Evolutionary conservation across 495 filamentous ascomycete genomes (phyloP).

Genomic region (Lophiotrema nucula): DNA sequence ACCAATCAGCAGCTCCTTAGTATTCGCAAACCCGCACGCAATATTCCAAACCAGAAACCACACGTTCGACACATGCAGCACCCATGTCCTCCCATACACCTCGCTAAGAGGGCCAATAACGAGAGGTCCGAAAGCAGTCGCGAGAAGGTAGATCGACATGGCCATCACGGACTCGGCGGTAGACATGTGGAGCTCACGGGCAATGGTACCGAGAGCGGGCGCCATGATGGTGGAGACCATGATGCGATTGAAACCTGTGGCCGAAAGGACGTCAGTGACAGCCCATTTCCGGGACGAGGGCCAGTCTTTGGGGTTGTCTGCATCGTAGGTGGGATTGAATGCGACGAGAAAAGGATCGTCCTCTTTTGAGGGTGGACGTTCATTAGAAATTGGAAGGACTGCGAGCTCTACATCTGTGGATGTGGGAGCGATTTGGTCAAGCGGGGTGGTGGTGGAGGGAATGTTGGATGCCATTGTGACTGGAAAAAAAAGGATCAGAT

Average conservation of each 20-base stretch:
- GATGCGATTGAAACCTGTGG: slow-evolving; percentile 33
- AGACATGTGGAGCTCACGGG: slow-evolving; percentile 42
- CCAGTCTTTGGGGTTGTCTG: slow-evolving; percentile 28
- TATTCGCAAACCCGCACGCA: slow-evolving; percentile 37
- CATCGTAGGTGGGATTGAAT: slow-evolving; percentile 16
- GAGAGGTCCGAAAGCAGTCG: slow-evolving; percentile 38
- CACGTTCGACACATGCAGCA: slow-evolving; percentile 35
- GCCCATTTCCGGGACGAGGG: slow-evolving; percentile 25
- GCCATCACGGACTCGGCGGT: slow-evolving; percentile 38
- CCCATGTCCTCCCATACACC: slow-evolving; percentile 30
- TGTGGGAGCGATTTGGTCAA: no score
- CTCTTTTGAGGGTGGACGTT: not conserved
- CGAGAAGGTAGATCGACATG: slow-evolving; percentile 48
- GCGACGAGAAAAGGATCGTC: slow-evolving; percentile 24
- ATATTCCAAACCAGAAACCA: slow-evolving; percentile 41
- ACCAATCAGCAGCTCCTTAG: slow-evolving; percentile 31
- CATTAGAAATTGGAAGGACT: not conserved
- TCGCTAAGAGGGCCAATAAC: slow-evolving; percentile 38
- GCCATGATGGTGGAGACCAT: slow-evolving; percentile 41
- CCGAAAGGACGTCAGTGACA: slow-evolving; percentile 33
- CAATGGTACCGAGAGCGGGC: slow-evolving; percentile 41
- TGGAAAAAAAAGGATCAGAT: no score
- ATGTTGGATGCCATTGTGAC: no score
- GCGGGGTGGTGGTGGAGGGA: no score
- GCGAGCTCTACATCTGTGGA: slow-evolving; percentile 4